Evolutionary conservation across 1,284 basidiomycete genomes (phyloP).

Genomic region (Fomes fomentarius): DNA sequence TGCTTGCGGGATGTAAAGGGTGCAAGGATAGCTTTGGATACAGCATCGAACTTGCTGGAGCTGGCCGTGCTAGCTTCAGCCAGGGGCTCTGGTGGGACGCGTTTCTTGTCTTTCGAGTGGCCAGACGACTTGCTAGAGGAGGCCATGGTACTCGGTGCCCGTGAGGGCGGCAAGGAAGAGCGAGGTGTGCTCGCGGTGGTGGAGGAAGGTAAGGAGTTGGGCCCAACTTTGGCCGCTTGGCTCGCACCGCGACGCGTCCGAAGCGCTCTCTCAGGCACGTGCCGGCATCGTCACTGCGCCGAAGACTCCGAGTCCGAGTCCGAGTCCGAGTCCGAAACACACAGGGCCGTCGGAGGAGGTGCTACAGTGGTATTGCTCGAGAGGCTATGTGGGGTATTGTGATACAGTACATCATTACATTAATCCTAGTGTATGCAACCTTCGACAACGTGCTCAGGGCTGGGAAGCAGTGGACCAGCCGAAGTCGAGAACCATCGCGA

Average conservation of each 20-base stretch:
- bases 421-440: not conserved
- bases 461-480: slow-evolving; percentile 50
- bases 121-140: slow-evolving; percentile 24
- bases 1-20: slow-evolving; percentile 69
- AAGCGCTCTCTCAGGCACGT: slow-evolving; percentile 22
- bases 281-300: slow-evolving; percentile 17
- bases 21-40: slow-evolving; percentile 68
- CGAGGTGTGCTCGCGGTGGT: slow-evolving; percentile 12
- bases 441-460: slow-evolving; percentile 2
- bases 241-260: slow-evolving; percentile 24
- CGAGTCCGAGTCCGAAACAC: not conserved
- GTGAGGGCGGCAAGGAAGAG: slow-evolving; percentile 12
- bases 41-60: slow-evolving; percentile 53
- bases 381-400: not conserved
- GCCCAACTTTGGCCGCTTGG: slow-evolving; percentile 10
- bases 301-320: not conserved
- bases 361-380: not conserved
- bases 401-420: slow-evolving; percentile 12
- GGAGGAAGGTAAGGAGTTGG: slow-evolving; percentile 4
- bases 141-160: slow-evolving; percentile 28
- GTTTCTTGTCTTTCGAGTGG: slow-evolving; percentile 27
- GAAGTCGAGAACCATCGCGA: slow-evolving; percentile 73
- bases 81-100: slow-evolving; percentile 41
- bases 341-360: not conserved
- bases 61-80: slow-evolving; percentile 28